Conservation (phyloP, 2,329 filamentous ascomycete species). For the Hypocreales sp. region DNA sequence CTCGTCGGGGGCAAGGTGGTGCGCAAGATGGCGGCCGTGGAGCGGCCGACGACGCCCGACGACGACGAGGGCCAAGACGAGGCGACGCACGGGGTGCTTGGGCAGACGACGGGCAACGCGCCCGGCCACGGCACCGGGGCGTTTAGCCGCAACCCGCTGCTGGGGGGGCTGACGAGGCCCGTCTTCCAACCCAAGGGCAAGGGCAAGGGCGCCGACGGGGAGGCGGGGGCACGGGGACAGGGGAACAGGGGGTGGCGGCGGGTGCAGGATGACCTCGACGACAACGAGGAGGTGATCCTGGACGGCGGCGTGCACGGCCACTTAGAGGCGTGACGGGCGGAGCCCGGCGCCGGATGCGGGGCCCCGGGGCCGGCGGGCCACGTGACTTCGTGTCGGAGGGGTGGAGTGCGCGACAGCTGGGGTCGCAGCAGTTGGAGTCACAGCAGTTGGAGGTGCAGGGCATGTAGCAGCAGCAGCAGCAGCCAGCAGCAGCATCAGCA, state of each 20-base stretch:
- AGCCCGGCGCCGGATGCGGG: neutral
- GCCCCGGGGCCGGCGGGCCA: constrained; percentile 9
- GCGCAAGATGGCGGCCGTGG: constrained; percentile 49
- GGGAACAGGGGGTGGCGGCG: constrained; percentile 35
- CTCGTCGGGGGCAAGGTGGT: constrained; percentile 65
- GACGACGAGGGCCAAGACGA: constrained; percentile 18
- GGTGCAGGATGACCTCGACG: constrained; percentile 42
- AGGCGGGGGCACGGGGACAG: constrained; percentile 23
- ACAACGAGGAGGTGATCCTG: constrained; percentile 44
- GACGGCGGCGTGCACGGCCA: constrained; percentile 38
- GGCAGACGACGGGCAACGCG: constrained; percentile 19
- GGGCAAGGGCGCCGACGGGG: constrained; percentile 15
- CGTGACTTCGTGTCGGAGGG: constrained; percentile 19
- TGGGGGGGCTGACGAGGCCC: constrained; percentile 50
- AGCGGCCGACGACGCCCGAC: constrained; percentile 39
- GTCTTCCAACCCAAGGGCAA: constrained; percentile 40
- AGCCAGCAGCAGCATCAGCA: too few relatives aligned
- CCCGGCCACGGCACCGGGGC: constrained; percentile 28
- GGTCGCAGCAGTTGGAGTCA: too few relatives aligned
- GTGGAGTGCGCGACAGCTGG: constrained; percentile 7
- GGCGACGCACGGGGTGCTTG: constrained; percentile 14
- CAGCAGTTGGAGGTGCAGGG: too few relatives aligned
- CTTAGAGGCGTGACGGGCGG: neutral
- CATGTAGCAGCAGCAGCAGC: too few relatives aligned
- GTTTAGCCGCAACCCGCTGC: constrained; percentile 54